Base-by-base conservation (phyloP, 139 green algal genomes). In the Nannochloris sp. region DNA sequence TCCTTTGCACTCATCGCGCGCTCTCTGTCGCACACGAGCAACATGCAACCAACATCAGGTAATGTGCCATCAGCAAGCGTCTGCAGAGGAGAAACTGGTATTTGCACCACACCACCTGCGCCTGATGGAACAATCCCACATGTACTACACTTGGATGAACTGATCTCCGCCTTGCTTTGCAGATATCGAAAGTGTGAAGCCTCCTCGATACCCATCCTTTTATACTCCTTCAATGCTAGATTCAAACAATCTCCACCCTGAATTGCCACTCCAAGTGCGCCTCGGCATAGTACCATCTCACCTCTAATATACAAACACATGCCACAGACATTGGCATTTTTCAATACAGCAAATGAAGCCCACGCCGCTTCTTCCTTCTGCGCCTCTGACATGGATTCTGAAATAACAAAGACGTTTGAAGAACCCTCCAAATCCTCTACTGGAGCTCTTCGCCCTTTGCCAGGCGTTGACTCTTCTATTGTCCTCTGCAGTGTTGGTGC, bases 311-410 rank as follows among this genome's bases (percentile, higher is more conserved):
- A 34, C 37, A 90, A 24, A 14, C 85, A n/a, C 54, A 93, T 59
- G 1, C 81, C 79, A 51, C 81, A 88, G 34, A 64, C 80, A 73
- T 95, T 95, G 40, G 84, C 87, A 75, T 94, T 94, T 36, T 80
- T 80, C 21, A 95, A 63, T 56, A 93, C 70, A 6, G 84, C 74
- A 66, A 84, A 92, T 0, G 88, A 92, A 0, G 78, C 64, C 87
- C 85, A 95, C 0, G 87, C 88, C 31, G 92, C 76, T 64, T 95
- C 85, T 81, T 89, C 79, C 44, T 71, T 68, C 4, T 24, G 11
- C 1, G n/a, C 37, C 1, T 82, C 60, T 19, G 50, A 23, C 3
- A 78, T 21, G 11, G 24, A 46, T 23, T 53, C 36, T 5, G 37
- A 58, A n/a, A 88, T 37, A 12, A 61, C 69, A 66, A 94, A 90